A percentile compares a stretch with the other conserved stretches of the same genome.
phyloP scores from a whole-genome alignment of 257 asterid species.

The Knoxia roxburghii region DNA sequence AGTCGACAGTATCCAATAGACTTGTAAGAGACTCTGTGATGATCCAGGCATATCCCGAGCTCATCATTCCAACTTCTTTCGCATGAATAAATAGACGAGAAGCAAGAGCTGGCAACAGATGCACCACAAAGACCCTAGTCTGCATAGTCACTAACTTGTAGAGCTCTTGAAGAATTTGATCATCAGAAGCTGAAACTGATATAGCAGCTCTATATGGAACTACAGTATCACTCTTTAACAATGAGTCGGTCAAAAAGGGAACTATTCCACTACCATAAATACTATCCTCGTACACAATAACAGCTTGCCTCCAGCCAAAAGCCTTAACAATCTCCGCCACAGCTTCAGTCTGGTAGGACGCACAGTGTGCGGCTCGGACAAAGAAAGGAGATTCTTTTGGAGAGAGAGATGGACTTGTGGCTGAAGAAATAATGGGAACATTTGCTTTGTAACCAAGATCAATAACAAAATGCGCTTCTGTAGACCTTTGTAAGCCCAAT shows the following conservation, averaged over 20 bases:
- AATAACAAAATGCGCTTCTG: conserved; percentile 39
- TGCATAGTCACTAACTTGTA: conserved; percentile 31
- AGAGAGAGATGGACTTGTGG: conserved; percentile 42
- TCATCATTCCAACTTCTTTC: conserved; percentile 39
- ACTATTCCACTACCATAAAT: conserved; percentile 35
- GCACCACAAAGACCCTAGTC: conserved; percentile 47
- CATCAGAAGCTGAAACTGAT: conserved; percentile 31
- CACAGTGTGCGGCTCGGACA: conserved; percentile 36
- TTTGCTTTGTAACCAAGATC: conserved; percentile 35
- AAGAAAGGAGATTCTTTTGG: conserved; percentile 37
- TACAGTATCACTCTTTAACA: conserved; percentile 16
- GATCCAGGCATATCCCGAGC: conserved; percentile 43
- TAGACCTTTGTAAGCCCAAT: conserved; percentile 42
- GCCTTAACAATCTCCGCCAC: conserved; percentile 38
- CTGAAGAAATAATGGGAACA: conserved; percentile 47
- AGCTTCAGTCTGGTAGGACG: conserved; percentile 42
- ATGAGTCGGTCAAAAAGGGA: conserved; percentile 31
- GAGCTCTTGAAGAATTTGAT: conserved; percentile 28
- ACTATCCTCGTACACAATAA: conserved; percentile 31
- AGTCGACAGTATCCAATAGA: conserved; percentile 28
- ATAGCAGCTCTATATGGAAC: conserved; percentile 28
- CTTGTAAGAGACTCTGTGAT: conserved; percentile 39
- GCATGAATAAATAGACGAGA: conserved; percentile 36
- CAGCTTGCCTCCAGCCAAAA: conserved; percentile 41
- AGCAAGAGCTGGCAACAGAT: conserved; percentile 31